phyloP scores from a whole-genome alignment of 257 asterid genomes.

The Asclepias syriaca region DNA sequence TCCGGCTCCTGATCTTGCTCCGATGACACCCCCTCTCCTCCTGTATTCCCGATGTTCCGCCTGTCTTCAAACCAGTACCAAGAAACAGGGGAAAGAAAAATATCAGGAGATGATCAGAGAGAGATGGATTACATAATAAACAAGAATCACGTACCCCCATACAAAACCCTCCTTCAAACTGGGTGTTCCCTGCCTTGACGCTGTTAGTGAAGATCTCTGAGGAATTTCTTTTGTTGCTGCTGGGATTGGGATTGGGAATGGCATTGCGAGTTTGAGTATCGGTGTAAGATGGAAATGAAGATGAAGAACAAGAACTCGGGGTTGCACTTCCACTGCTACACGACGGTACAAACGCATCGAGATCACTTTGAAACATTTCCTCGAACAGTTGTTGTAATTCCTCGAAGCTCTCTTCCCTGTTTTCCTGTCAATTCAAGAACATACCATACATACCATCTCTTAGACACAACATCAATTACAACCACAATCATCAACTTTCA shows the following conservation, averaged over 20 bases:
- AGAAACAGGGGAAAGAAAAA: neutral
- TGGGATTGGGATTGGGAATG: neutral
- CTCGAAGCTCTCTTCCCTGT: slow-evolving; percentile 50
- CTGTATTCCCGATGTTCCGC: slow-evolving; percentile 31
- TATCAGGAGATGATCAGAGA: neutral
- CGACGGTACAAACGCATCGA: slow-evolving; percentile 32
- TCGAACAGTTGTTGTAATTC: slow-evolving; percentile 64
- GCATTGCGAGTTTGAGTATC: slow-evolving; percentile 10
- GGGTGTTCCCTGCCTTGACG: slow-evolving; percentile 17
- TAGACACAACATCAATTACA: neutral
- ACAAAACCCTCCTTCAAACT: slow-evolving; percentile 52
- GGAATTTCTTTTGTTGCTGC: slow-evolving; percentile 40
- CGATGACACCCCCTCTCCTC: slow-evolving; percentile 26
- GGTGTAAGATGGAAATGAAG: slow-evolving; percentile 24
- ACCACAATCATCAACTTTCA: neutral
- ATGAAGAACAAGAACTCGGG: slow-evolving; percentile 36
- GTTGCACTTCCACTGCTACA: slow-evolving; percentile 26
- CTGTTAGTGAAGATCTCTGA: slow-evolving; percentile 27
- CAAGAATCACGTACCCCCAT: slow-evolving; percentile 34
- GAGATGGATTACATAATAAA: neutral
- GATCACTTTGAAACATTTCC: slow-evolving; percentile 51
- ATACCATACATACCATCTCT: neutral
- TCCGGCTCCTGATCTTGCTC: slow-evolving; percentile 35
- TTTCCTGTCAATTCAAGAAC: slow-evolving; percentile 45
- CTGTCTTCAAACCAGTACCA: slow-evolving; percentile 21